phyloP scores from a whole-genome alignment of 257 asterid genomes.

The Craterostigma plantagineum region DNA sequence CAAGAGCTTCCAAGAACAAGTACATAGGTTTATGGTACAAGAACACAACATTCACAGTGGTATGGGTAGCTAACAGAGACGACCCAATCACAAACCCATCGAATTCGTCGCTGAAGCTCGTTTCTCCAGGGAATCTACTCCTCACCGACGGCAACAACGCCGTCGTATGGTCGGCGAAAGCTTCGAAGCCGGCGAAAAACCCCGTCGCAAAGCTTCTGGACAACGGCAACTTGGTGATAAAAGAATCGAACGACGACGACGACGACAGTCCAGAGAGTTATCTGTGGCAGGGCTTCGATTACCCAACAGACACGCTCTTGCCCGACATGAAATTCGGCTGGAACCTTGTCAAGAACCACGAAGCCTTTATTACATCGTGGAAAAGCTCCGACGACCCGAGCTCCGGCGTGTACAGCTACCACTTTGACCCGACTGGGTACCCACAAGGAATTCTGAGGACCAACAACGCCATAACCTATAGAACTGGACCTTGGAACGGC shows the following conservation, averaged over 20 bases:
- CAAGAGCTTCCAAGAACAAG: conserved; percentile 13
- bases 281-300: conserved; percentile 63
- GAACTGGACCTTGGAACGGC: conserved; percentile 96
- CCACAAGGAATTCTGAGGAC: conserved; percentile 35
- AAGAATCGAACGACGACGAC: conserved; percentile 19
- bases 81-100: conserved; percentile 18
- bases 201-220: conserved; percentile 44
- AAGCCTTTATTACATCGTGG: conserved; percentile 56
- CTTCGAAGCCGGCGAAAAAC: conserved; percentile 10
- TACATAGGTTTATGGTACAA: conserved; percentile 70
- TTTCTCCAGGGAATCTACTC: conserved; percentile 23
- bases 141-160: conserved; percentile 24
- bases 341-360: conserved; percentile 44
- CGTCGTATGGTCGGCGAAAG: conserved; percentile 31
- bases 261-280: conserved; percentile 11
- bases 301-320: conserved; percentile 69
- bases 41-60: conserved; percentile 22
- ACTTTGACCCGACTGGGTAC: conserved; percentile 32
- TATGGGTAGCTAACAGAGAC: conserved; percentile 86
- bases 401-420: conserved; percentile 47
- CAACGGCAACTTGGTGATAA: conserved; percentile 46
- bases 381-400: conserved; percentile 44
- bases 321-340: conserved; percentile 93
- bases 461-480: conserved; percentile 13
- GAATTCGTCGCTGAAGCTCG: conserved; percentile 29